These are phyloP conservation scores for Pythium oligandrum DNA, from an alignment of 352 stramenopile genomes.

Conservation along the genomic window DNA sequence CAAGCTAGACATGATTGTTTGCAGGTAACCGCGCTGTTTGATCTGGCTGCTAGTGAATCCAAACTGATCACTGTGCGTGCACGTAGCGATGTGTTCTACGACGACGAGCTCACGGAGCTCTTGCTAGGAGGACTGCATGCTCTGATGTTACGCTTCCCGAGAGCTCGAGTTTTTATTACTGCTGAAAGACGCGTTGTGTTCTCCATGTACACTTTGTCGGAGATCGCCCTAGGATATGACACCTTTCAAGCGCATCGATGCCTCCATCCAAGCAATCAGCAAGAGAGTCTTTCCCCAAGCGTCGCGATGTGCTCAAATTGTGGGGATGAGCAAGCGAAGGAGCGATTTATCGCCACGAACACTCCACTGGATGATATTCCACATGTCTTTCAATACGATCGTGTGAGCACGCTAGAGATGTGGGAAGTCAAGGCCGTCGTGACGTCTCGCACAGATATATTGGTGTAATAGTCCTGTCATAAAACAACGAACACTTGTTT, in stretches of 20 bases:
- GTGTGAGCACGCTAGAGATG: constrained; percentile 36
- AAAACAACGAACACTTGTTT: constrained; percentile 13
- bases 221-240: constrained; percentile 55
- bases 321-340: too few relatives aligned
- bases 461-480: not conserved
- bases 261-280: constrained; percentile 12
- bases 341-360: constrained; percentile 27
- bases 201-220: constrained; percentile 34
- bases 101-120: constrained; percentile 31
- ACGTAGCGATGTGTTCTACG: constrained; percentile 63
- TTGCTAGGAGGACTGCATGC: constrained; percentile 36
- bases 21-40: not conserved
- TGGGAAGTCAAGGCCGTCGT: constrained; percentile 15
- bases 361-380: constrained; percentile 21
- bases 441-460: not conserved
- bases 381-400: constrained; percentile 37
- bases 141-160: constrained; percentile 29
- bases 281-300: too few relatives aligned
- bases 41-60: not conserved
- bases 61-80: not conserved
- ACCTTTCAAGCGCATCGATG: constrained; percentile 42
- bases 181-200: constrained; percentile 57
- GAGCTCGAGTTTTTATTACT: constrained; percentile 24
- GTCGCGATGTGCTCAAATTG: too few relatives aligned
- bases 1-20: constrained; percentile 1